phyloP scores from a whole-genome alignment of 148 eudicot species.

The Arctostaphylos glauca region DNA sequence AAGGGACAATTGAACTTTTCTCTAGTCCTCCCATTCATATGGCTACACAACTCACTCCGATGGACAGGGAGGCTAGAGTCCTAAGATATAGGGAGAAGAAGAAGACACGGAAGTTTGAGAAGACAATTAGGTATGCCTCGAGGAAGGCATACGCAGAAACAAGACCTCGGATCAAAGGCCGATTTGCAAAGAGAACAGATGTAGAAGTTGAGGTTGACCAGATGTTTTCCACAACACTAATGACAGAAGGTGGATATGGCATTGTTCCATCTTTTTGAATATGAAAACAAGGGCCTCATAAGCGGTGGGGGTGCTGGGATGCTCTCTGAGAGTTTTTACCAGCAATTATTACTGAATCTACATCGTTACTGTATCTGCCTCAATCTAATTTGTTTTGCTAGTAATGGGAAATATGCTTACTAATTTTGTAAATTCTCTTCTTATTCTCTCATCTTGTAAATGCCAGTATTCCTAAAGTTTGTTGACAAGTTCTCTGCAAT shows the following conservation, averaged over 20 bases:
- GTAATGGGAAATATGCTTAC: constrained; percentile 8
- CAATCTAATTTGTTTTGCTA: constrained; percentile 13
- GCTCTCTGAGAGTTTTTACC: constrained; percentile 10
- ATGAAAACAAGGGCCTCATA: background rate
- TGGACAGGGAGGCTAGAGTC: constrained; percentile 89
- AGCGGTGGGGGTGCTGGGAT: background rate
- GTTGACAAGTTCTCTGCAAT: background rate
- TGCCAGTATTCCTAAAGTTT: background rate
- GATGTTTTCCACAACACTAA: constrained; percentile 54
- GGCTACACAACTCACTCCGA: constrained; percentile 61
- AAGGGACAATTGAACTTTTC: constrained; percentile 76
- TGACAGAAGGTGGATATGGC: constrained; percentile 51
- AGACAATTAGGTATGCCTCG: constrained; percentile 94
- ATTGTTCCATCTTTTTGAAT: constrained; percentile 51
- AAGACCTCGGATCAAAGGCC: constrained; percentile 90
- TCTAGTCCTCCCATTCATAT: constrained; percentile 50
- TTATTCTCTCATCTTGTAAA: background rate
- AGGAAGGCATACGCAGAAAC: constrained; percentile 98
- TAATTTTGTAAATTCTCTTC: constrained; percentile 15
- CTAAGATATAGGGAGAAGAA: constrained; percentile 91
- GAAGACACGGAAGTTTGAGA: constrained; percentile 83
- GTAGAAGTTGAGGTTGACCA: constrained; percentile 68
- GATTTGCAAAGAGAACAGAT: constrained; percentile 84
- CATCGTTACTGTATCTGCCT: constrained; percentile 1
- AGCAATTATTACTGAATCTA: constrained; percentile 13